Evolutionary conservation across 2,329 filamentous ascomycete genomes (phyloP).

Genomic region (Eutypella sp.): DNA sequence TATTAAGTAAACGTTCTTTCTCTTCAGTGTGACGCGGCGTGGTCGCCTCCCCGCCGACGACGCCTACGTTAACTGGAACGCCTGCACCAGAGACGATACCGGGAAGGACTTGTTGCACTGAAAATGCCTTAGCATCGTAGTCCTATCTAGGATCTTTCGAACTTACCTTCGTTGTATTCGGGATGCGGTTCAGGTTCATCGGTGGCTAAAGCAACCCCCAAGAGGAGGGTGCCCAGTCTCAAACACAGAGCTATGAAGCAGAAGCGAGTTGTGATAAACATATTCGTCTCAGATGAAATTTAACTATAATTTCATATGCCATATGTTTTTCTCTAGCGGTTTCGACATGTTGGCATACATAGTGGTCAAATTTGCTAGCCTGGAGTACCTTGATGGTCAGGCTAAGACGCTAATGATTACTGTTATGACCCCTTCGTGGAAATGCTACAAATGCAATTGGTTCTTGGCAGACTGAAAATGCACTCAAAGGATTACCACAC

Average conservation of each 20-base stretch:
- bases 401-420: neutral
- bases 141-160: neutral
- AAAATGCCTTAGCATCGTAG: neutral
- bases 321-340: neutral
- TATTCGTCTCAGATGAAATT: neutral
- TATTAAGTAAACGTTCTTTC: constrained; percentile 25
- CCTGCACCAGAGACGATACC: neutral
- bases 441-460: too few species aligned
- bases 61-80: neutral
- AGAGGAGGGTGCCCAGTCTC: neutral
- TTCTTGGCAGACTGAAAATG: too few species aligned
- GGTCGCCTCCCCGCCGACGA: constrained; percentile 5
- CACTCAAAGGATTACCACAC: too few species aligned
- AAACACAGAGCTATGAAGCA: neutral
- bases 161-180: neutral
- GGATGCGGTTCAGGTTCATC: neutral
- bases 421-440: too few species aligned
- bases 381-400: neutral
- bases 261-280: neutral
- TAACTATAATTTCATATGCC: neutral
- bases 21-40: constrained; percentile 25
- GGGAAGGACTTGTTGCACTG: neutral
- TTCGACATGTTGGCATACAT: neutral
- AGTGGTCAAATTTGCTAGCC: neutral
- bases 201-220: neutral